These are phyloP conservation scores for Micractinium conductrix DNA, from an alignment of 139 green algal genomes.

Conservation along the genomic window DNA sequence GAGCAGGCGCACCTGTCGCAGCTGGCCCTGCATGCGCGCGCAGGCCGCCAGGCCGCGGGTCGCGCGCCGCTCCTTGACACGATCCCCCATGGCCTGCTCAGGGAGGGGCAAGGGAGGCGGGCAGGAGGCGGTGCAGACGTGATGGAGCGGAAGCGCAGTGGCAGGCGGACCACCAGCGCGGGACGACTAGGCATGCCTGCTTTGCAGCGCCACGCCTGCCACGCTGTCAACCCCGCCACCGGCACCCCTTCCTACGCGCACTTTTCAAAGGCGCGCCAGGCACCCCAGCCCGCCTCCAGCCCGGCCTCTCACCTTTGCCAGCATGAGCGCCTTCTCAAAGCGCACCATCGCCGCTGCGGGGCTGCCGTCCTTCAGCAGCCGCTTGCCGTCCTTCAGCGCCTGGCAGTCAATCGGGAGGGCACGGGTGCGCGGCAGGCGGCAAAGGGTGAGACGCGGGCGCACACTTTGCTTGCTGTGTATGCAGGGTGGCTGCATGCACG, in stretches of 20 bases:
- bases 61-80: conserved; percentile 85
- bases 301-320: conserved; percentile 60
- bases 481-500: no score
- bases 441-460: background rate
- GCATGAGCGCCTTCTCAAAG: conserved; percentile 96
- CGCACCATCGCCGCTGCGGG: conserved; percentile 84
- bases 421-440: background rate
- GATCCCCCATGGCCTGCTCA: conserved; percentile 62
- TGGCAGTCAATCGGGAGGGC: conserved; percentile 18
- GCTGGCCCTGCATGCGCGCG: conserved; percentile 73
- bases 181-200: no score
- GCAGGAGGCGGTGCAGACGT: background rate
- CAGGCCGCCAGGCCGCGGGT: conserved; percentile 86
- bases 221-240: no score
- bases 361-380: conserved; percentile 86
- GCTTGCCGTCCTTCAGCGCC: conserved; percentile 84
- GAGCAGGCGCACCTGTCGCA: conserved; percentile 41
- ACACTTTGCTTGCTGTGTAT: background rate
- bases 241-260: no score
- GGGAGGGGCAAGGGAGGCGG: background rate
- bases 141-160: background rate
- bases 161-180: no score
- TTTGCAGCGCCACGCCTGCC: no score
- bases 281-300: no score
- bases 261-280: no score